A percentile compares a stretch with the other conserved stretches of the same genome.
phyloP scores from a whole-genome alignment of 106 monocot genomes.

The Gastrodia elata region DNA sequence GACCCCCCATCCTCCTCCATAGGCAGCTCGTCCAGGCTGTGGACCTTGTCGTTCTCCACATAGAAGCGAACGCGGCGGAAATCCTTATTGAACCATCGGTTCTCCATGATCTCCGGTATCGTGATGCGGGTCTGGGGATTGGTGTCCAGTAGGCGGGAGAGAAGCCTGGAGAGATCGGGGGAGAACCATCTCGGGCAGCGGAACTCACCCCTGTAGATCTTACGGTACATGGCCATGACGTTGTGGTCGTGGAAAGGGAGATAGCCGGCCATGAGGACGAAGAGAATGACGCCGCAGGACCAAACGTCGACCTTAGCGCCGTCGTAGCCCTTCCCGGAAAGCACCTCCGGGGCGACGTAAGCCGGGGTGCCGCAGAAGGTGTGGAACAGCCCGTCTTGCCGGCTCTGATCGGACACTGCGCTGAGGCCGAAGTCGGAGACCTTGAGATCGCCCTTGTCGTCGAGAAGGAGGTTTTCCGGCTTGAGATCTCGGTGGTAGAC shows the following conservation, averaged over 20 bases:
- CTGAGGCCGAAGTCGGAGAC: slow-evolving; percentile 34
- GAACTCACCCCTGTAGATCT: slow-evolving; percentile 42
- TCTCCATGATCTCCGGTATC: slow-evolving; percentile 42
- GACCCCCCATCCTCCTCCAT: neutral
- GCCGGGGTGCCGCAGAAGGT: slow-evolving; percentile 48
- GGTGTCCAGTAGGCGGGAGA: slow-evolving; percentile 24
- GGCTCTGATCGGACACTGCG: slow-evolving; percentile 9
- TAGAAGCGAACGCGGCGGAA: slow-evolving; percentile 34
- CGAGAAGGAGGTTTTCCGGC: slow-evolving; percentile 72
- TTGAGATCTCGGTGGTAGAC: slow-evolving; percentile 70
- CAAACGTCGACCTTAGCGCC: slow-evolving; percentile 42
- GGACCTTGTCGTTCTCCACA: slow-evolving; percentile 32
- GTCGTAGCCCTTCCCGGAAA: slow-evolving; percentile 30
- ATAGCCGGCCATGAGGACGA: slow-evolving; percentile 45
- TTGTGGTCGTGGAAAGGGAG: slow-evolving; percentile 39
- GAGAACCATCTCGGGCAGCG: slow-evolving; percentile 48
- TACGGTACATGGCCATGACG: slow-evolving; percentile 28
- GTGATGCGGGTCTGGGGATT: slow-evolving; percentile 30
- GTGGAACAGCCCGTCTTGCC: slow-evolving; percentile 34
- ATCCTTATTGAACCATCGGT: slow-evolving; percentile 43
- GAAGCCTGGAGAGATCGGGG: slow-evolving; percentile 18
- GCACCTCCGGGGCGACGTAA: slow-evolving; percentile 41
- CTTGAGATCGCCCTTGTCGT: slow-evolving; percentile 37
- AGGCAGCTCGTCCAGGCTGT: slow-evolving; percentile 13
- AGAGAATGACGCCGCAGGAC: slow-evolving; percentile 35